Conservation (phyloP, 176 grass and related monocot genomes). For the Musa acuminata region DNA sequence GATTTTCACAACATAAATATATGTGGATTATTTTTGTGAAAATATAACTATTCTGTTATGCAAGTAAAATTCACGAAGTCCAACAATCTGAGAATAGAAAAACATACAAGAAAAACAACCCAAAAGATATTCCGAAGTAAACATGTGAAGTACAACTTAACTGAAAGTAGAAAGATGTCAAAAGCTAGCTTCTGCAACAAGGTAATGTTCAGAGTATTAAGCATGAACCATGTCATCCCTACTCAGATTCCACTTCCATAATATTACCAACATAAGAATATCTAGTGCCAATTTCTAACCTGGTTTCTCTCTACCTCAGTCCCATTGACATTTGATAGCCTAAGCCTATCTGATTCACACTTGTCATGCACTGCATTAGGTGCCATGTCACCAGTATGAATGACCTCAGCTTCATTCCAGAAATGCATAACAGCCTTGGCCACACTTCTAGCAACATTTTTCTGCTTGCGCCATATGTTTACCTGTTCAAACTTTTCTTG, state of each 20-base stretch:
- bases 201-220: too few relatives aligned
- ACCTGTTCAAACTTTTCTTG: constrained; percentile 62
- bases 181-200: too few relatives aligned
- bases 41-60: too few relatives aligned
- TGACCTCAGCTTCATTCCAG: constrained; percentile 45
- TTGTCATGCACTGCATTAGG: background rate
- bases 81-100: too few relatives aligned
- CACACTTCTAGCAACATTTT: constrained; percentile 56
- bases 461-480: constrained; percentile 47
- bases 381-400: background rate
- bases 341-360: constrained; percentile 8
- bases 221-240: too few relatives aligned
- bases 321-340: background rate
- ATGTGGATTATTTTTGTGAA: too few relatives aligned
- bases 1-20: too few relatives aligned
- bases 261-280: background rate
- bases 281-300: constrained; percentile 1
- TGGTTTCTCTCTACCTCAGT: constrained; percentile 25
- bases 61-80: too few relatives aligned
- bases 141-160: too few relatives aligned
- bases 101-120: too few relatives aligned
- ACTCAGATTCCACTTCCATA: background rate
- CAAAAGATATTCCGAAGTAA: too few relatives aligned
- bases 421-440: constrained; percentile 56
- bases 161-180: too few relatives aligned